Evolutionary conservation across 352 stramenopile species (phyloP), one percentile per base, ranked within the genome.

Genomic region (Globisporangium camurandrum): DNA sequence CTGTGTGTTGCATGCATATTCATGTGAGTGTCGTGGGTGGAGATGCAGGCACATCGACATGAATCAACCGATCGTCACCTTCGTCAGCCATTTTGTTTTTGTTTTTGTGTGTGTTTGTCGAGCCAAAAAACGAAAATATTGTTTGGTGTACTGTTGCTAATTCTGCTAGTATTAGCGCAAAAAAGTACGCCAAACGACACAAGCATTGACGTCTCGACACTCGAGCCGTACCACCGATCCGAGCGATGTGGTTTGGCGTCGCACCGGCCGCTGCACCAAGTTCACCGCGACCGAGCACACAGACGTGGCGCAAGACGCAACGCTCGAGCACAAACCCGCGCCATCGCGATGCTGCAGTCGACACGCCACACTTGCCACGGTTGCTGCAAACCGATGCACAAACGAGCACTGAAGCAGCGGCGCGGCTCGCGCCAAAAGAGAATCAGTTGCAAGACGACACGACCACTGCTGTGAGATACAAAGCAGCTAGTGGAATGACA

Each of bases 161-260:
- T 36, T 36, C 30, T 8, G 12, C 30, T 12, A 36, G 8, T 36
- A 12, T 8, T 8, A 36, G 30, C 30, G 38, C 7, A 28, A n/a
- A n/a, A n/a, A n/a, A n/a, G n/a, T n/a, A n/a, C n/a, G n/a, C n/a
- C n/a, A n/a, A n/a, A n/a, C n/a, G n/a, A n/a, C n/a, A n/a, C n/a
- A n/a, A n/a, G n/a, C n/a, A n/a, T n/a, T n/a, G n/a, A 14, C 19
- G 17, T 27, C 36, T 1, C 17, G 31, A 54, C 46, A 42, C 22
- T 17, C 12, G 20, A 22, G n/a, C n/a, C 17, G 17, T 4, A 17
- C 4, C n/a, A n/a, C n/a, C n/a, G n/a, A n/a, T n/a, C n/a, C n/a
- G n/a, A n/a, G n/a, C 22, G n/a, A 87, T 87, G 75, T 87, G 75
- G 72, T 85, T 87, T 49, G 72, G 75, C 58, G 53, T 87, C 40